A percentile compares a stretch with the other conserved stretches of the same genome.
Evolutionary conservation across 2,329 filamentous ascomycete species (phyloP).

Genomic region (Rachicladosporium sp.): DNA sequence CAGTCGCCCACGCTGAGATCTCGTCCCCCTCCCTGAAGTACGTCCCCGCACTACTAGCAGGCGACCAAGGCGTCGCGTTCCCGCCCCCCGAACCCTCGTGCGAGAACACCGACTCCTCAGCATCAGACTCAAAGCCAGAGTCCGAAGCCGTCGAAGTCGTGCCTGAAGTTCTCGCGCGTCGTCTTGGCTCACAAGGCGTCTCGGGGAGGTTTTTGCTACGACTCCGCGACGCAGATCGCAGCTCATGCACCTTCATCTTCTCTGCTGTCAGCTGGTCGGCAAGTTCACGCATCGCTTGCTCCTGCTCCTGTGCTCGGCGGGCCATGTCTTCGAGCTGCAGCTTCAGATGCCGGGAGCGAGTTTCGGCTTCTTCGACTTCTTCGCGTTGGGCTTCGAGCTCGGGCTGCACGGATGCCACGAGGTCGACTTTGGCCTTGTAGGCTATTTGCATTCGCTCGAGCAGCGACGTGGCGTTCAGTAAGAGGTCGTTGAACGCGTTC

Average conservation of each 20-base stretch:
- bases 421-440: conserved; percentile 40
- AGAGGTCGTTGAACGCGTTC: conserved; percentile 44
- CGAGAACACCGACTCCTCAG: conserved; percentile 23
- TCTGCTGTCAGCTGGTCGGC: conserved; percentile 36
- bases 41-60: conserved; percentile 19
- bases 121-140: conserved; percentile 48
- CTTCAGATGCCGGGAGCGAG: conserved; percentile 45
- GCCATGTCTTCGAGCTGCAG: conserved; percentile 50
- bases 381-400: conserved; percentile 48
- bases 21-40: conserved; percentile 23
- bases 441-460: conserved; percentile 43
- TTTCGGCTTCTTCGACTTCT: conserved; percentile 48
- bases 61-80: conserved; percentile 1
- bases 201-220: conserved; percentile 9
- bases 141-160: conserved; percentile 34
- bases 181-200: conserved; percentile 8
- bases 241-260: conserved; percentile 26
- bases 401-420: conserved; percentile 38
- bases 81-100: background rate
- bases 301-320: conserved; percentile 42
- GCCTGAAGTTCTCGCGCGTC: conserved; percentile 13
- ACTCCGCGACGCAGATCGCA: conserved; percentile 14
- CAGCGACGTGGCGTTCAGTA: conserved; percentile 43
- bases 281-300: conserved; percentile 42
- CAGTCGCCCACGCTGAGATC: conserved; percentile 39